Evolutionary conservation across 345 rosid species (phyloP).

Genomic region (Eutrema yunnanense): DNA sequence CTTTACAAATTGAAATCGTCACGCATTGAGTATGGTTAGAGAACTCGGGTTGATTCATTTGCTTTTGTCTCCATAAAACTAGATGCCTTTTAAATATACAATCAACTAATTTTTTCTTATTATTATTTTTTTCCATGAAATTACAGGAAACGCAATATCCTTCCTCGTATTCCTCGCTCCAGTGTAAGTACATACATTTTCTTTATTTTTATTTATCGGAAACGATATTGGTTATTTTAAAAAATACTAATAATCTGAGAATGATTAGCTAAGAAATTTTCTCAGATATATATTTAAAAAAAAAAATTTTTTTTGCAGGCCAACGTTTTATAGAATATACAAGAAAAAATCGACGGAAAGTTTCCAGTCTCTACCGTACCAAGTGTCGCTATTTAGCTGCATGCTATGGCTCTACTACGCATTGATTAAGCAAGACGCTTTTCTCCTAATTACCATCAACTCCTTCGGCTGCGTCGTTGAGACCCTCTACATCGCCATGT

Average conservation of each 20-base stretch:
- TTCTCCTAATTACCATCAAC: conserved; percentile 83
- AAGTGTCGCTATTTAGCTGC: conserved; percentile 81
- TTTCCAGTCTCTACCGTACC: conserved; percentile 75
- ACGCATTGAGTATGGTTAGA: conserved; percentile 27
- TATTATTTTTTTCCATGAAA: not conserved
- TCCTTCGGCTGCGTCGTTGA: conserved; percentile 70
- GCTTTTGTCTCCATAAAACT: not conserved
- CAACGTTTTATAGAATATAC: conserved; percentile 69
- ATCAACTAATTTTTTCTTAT: not conserved
- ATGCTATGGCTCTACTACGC: conserved; percentile 96
- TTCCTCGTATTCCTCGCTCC: conserved; percentile 77
- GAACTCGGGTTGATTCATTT: not conserved
- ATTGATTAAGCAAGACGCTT: conserved; percentile 42
- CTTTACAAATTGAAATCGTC: conserved; percentile 22
- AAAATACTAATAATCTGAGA: no score
- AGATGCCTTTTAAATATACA: conserved; percentile 10
- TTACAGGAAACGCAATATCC: conserved; percentile 72
- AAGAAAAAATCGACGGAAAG: conserved; percentile 68
- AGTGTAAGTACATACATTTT: conserved; percentile 35
- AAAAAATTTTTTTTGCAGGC: conserved; percentile 49
- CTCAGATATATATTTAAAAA: not conserved
- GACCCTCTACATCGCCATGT: conserved; percentile 56
- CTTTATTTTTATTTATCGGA: not conserved
- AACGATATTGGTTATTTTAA: no score
- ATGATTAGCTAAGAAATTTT: not conserved